Conservation (phyloP, 1,284 basidiomycete species). For the Trametes sp. region DNA sequence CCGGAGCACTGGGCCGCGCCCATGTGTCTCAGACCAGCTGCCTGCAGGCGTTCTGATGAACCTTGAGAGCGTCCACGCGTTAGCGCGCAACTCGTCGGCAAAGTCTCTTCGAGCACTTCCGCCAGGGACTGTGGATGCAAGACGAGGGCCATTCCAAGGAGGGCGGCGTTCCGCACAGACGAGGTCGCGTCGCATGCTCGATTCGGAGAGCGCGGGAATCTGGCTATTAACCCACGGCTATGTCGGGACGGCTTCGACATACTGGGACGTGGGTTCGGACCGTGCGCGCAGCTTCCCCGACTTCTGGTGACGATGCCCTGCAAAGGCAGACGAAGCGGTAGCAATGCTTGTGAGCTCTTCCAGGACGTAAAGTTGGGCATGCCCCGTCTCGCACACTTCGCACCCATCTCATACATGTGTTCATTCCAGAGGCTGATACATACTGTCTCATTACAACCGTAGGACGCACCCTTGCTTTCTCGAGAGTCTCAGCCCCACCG, state of each 20-base stretch:
- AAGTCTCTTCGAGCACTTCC: no score
- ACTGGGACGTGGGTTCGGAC: background rate
- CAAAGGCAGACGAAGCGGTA: background rate
- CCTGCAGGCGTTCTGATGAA: conserved; percentile 25
- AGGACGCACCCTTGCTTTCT: no score
- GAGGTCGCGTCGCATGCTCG: background rate
- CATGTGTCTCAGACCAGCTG: conserved; percentile 1
- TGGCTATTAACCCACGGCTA: background rate
- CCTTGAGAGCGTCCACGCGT: background rate
- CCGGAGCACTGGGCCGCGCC: no score
- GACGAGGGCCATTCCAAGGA: background rate
- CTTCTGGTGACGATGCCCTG: background rate
- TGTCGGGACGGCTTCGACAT: background rate
- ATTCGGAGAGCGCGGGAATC: background rate
- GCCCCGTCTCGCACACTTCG: no score
- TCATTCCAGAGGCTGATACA: no score
- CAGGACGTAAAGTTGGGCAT: no score
- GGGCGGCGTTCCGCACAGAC: background rate
- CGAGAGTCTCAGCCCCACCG: no score
- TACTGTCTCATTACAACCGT: no score
- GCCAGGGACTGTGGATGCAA: background rate
- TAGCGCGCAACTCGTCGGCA: background rate
- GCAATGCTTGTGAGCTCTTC: background rate
- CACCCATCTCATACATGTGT: no score
- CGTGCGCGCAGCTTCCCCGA: background rate